Conservation (phyloP, 1,139 yeast species). For the Pichiaceae sp. region DNA sequence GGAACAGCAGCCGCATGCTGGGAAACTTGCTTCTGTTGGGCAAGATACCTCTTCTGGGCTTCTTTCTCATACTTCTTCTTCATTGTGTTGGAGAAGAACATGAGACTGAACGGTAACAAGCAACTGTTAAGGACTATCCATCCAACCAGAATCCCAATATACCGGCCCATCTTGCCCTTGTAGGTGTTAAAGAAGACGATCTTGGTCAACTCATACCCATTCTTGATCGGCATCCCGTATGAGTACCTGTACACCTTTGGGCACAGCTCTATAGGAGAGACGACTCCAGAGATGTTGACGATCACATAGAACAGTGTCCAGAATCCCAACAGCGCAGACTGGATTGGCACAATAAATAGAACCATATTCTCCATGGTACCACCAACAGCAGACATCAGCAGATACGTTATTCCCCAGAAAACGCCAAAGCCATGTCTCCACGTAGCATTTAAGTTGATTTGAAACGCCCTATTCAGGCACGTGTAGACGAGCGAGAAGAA, state of each 20-base stretch:
- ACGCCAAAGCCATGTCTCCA: slow-evolving; percentile 44
- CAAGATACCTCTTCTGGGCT: too few species aligned
- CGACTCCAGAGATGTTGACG: slow-evolving; percentile 38
- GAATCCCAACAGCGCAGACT: slow-evolving; percentile 39
- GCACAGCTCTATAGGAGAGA: slow-evolving; percentile 39
- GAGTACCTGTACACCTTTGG: slow-evolving; percentile 41
- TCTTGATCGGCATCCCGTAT: slow-evolving; percentile 43
- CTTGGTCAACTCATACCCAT: slow-evolving; percentile 38
- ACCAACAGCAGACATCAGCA: slow-evolving; percentile 43
- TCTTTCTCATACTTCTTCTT: slow-evolving; percentile 10
- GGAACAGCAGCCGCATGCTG: too few species aligned
- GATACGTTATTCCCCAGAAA: slow-evolving; percentile 35
- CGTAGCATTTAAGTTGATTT: slow-evolving; percentile 28
- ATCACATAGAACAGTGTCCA: slow-evolving; percentile 38
- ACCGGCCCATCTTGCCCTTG: slow-evolving; percentile 37
- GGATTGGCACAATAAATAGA: slow-evolving; percentile 29
- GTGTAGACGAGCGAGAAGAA: slow-evolving; percentile 35
- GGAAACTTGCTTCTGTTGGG: too few species aligned
- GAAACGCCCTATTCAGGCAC: slow-evolving; percentile 37
- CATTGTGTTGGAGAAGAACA: slow-evolving; percentile 22
- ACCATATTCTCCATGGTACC: slow-evolving; percentile 39
- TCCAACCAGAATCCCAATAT: slow-evolving; percentile 37
- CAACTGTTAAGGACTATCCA: slow-evolving; percentile 37
- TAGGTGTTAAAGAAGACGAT: slow-evolving; percentile 37
- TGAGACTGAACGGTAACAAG: slow-evolving; percentile 33